Base-by-base conservation (phyloP, 495 filamentous ascomycete genomes). In the Aspergillus bertholletiae region DNA sequence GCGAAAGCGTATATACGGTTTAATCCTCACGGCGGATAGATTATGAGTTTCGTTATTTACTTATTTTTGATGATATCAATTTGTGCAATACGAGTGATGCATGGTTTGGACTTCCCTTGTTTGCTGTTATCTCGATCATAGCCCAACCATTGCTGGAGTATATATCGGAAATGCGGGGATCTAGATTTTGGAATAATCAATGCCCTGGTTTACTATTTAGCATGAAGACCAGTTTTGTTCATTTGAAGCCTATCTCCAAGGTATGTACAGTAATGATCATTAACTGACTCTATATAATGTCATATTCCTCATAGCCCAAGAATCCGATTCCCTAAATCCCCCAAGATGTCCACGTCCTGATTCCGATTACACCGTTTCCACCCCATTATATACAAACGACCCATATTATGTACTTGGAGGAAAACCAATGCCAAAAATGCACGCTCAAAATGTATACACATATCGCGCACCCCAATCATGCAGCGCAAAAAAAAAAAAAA, bases 1-100 rank as follows among this genome's bases (percentile, higher is more conserved):
- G 15, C 46, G 27, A 22, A 45, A 50, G 23, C 22, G 28, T 49
- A 44, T 26, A 21, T 47, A 51, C 21, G 54, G 46, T 43, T 58
- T 56, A 52, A 59, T 61, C 49, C 6, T 56, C 23, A 58, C 37
- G 56, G 54, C 54, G 49, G 49, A 46, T 64, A 61, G 55, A 64
- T 57, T 49, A 61, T 59, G 58, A 57, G 32, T 55, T 45, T 24
- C 47, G 56, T 54, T 32, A 23, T 23, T 24, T n/a, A n/a, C n/a
- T 49, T 50, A 46, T 51, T 26, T 49, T 26, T 28, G 51, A 56
- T 56, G 55, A 54, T 58, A 39, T 55, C 43, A 47, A 26, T 21
- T 58, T 41, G 48, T 51, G 52, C 34, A 24, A 49, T 50, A 32
- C 28, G 26, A 50, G 30, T 20, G 26, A 51, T 55, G 26, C 32